Base-by-base conservation (phyloP, 2,329 filamentous ascomycete genomes). In the Arthrobotrys sphaeroides region DNA sequence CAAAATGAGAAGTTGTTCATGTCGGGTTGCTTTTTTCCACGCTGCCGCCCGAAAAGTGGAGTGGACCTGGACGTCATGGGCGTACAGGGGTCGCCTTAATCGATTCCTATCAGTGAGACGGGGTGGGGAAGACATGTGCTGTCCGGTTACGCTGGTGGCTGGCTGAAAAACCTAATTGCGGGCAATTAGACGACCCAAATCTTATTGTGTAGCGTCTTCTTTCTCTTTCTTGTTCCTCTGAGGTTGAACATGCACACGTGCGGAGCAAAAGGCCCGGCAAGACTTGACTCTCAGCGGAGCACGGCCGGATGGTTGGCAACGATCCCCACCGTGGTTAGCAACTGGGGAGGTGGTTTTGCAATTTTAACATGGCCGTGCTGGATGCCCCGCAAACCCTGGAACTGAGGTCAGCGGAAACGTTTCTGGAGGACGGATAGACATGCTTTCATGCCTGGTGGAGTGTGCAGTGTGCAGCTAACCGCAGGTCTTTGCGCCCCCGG, bases 131-230 rank as follows among this genome's bases (percentile, higher is more conserved):
- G 42, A 60, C 51, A 60, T 66, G 69, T 73, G 69, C 69, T 73
- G 70, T 74, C 70, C 38, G 70, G 70, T 74, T 74, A 74, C 70
- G 70, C 53, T 74, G 70, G 70, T 74, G 70, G 70, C 70, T 74
- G 62, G 62, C 70, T 67, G 70, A 67, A 68, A n/a, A 73, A 74
- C 53, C 61, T 61, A 61, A 59, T 67, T 73, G 60, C 53, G 60
- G 60, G 61, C 69, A 67, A 67, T 66, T 67, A 73, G 69, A 73
- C 61, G 69, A 40, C 66, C 62, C 55, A 70, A 70, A 69, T 69
- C 53, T 69, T 61, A 61, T 51, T 18, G 24, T 61, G 55, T 57
- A 62, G 57, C 26, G 22, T 31, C 47, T 70, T n/a, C 57, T 64
- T 36, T 45, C 47, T 49, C 33, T n/a, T 42, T 20, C 33, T 55